Base-by-base conservation (phyloP, 805 yeast genomes). In the Nakazawaea peltata region DNA sequence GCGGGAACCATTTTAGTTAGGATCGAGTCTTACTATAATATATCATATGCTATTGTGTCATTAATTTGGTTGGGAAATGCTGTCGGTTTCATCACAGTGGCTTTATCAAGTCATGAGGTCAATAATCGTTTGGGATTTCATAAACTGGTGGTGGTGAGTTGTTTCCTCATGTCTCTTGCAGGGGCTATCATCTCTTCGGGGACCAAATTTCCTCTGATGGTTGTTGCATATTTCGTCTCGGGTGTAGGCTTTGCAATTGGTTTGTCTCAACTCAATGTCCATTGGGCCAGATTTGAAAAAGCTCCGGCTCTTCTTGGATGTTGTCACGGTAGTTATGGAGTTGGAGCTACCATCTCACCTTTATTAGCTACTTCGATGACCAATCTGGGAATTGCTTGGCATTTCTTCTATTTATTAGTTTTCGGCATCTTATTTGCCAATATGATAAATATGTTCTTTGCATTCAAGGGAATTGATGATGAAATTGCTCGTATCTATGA, bases 311-410 rank as follows among this genome's bases (percentile, higher is more conserved):
- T 71, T 38, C 63, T 80, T 56, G 83, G 88, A 1, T 51, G 63
- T n/a, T 59, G 71, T 38, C 92, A 82, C 56, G 88, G 84, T 1
- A 50, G 63, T 11, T 82, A 81, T 51, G 94, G 94, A 1, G 45
- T 74, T 2, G 87, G 88, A 2, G 84, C 87, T 0, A 75, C 82
- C 31, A 42, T 77, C 1, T 67, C 85, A 2, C 88, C 94, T 2
- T 67, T 83, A 13, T 50, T 77, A 17, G 77, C 80, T 3, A 74
- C 84, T 0, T 53, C 65, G 1, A 61, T 78, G 66, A 64, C 71
- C 10, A 58, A 64, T 29, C 40, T 48, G 1, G 75, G 73, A 3
- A 49, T 66, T 10, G 40, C 44, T 36, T 79, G 85, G 85, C 61
- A 71, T 47, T 62, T 47, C 40, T 72, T 59, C 51, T 79, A 64